Evolutionary conservation across 306 rosid species (phyloP).

Genomic region (Cucurbita maxima): DNA sequence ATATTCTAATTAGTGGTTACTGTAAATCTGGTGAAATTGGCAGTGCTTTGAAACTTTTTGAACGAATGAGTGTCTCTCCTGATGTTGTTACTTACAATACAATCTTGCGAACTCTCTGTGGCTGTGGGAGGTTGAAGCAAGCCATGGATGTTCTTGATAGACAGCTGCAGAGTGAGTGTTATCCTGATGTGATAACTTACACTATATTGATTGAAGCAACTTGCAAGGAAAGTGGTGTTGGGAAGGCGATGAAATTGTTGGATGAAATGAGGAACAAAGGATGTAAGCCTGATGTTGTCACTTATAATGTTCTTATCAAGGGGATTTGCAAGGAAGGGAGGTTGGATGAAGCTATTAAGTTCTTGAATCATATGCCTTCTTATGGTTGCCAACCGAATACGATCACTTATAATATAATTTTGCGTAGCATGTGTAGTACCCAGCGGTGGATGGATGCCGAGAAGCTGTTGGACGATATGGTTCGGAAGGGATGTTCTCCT

Average conservation of each 20-base stretch:
- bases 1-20: constrained; percentile 67
- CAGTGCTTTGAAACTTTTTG: constrained; percentile 57
- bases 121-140: constrained; percentile 55
- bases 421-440: constrained; percentile 87
- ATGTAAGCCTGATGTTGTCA: constrained; percentile 85
- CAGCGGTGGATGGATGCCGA: constrained; percentile 96
- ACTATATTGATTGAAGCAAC: constrained; percentile 89
- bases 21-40: constrained; percentile 78
- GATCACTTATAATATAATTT: constrained; percentile 60
- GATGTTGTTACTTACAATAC: constrained; percentile 86
- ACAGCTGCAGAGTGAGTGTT: constrained; percentile 58
- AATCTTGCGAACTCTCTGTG: constrained; percentile 69
- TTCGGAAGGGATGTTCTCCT: constrained; percentile 75
- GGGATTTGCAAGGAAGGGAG: constrained; percentile 89
- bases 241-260: constrained; percentile 69
- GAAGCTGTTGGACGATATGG: constrained; percentile 60
- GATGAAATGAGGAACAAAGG: constrained; percentile 80
- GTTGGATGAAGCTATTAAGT: constrained; percentile 68
- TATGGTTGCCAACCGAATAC: constrained; percentile 73
- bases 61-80: constrained; percentile 70
- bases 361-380: constrained; percentile 41
- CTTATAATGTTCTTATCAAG: constrained; percentile 76
- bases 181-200: constrained; percentile 87
- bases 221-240: constrained; percentile 78
- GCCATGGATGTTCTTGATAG: constrained; percentile 86